phyloP scores from a whole-genome alignment of 129 eudicot species.

The carrot (Daucus carota) region DNA sequence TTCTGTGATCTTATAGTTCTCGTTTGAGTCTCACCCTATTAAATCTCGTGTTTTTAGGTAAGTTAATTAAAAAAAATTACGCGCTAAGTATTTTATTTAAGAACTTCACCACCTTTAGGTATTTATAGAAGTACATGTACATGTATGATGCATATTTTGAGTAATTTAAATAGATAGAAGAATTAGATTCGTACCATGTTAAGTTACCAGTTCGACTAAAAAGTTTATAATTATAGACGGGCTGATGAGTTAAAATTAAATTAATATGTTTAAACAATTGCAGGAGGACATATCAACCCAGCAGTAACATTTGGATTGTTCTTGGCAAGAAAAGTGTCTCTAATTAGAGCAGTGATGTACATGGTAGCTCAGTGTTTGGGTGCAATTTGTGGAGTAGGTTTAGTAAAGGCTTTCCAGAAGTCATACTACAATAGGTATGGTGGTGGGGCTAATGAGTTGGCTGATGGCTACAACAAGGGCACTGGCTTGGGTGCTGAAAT shows the following conservation, averaged over 20 bases:
- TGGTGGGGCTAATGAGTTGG: slow-evolving; percentile 21
- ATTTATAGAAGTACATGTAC: neutral
- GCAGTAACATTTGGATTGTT: slow-evolving; percentile 20
- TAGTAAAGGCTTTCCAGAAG: slow-evolving; percentile 21
- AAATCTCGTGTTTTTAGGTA: too few species aligned
- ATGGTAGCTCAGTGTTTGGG: slow-evolving; percentile 23
- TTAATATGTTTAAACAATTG: neutral
- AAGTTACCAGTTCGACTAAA: too few species aligned
- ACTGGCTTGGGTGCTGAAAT: slow-evolving; percentile 19
- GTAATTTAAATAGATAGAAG: too few species aligned
- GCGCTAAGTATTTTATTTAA: too few species aligned
- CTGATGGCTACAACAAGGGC: slow-evolving; percentile 20
- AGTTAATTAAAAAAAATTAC: too few species aligned
- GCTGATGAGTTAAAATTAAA: neutral
- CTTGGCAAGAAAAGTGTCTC: slow-evolving; percentile 19
- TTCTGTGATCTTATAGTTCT: too few species aligned
- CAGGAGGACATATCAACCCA: slow-evolving; percentile 23
- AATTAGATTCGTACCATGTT: too few species aligned
- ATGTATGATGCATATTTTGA: neutral
- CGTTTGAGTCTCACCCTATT: too few species aligned
- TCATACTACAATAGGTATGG: slow-evolving; percentile 4
- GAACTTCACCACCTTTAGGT: neutral
- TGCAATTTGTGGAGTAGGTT: slow-evolving; percentile 21
- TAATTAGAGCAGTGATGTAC: slow-evolving; percentile 17
- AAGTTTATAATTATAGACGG: too few species aligned